Base-by-base conservation (phyloP, 495 filamentous ascomycete species). In the Saxispiralis lemnorum region DNA sequence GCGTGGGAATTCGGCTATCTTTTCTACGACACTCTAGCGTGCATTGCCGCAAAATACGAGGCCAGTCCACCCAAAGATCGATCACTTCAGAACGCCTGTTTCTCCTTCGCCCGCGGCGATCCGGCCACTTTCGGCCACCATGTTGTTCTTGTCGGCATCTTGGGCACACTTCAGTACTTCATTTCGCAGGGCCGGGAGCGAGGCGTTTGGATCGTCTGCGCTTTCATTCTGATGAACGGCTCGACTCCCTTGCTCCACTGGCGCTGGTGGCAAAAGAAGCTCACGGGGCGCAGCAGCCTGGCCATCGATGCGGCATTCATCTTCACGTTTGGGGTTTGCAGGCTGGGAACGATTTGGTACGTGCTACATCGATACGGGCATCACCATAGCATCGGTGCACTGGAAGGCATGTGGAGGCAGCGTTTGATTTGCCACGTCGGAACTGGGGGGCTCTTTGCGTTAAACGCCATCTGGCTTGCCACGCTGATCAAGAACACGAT, bases 151-250 rank as follows among this genome's bases (percentile, higher is more conserved):
- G 46, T 42, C 1, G 19, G 31, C 14, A 56, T 53, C 7, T 24
- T 59, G 24, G 38, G 51, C 2, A 17, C 51, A 7, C 24, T 59
- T 28, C 56, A 58, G 17, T 46, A 36, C 31, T 59, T 58, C 31
- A 52, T 56, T 14, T 32, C 39, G 7, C 6, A 30, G 13, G 53
- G 54, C 17, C 35, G 43, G 16, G 57, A 59, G 31, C 43, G 39
- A n/a, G 57, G 57, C 3, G 44, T 58, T 10, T 51, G 45, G 32
- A 47, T 59, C 13, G 54, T 59, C 35, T 43, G 52, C 4, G 34
- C 43, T 3, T 54, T 59, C 20, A 28, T 59, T 33, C 40, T 58
- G 0, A 59, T 59, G 56, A 59, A 59, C 31, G 44, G 50, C 17
- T 40, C 28, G 14, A 45, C 13, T 5, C 43, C 43, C 7, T 3